phyloP scores from a whole-genome alignment of 208 protist genomes.

The Spongospora subterranea region DNA sequence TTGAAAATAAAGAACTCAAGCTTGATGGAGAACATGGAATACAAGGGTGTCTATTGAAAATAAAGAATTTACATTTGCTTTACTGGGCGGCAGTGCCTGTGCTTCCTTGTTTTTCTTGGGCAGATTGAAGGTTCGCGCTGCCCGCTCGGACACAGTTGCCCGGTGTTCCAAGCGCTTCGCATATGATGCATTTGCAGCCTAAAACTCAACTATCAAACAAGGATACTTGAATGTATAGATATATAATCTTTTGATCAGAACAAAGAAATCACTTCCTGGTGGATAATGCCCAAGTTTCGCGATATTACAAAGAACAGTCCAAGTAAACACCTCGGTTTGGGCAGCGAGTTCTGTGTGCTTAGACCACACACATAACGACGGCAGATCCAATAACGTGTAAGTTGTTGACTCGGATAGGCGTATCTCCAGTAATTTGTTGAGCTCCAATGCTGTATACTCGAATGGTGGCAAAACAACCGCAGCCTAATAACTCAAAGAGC shows the following conservation, averaged over 20 bases:
- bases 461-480: too few species aligned
- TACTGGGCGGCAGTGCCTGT: constrained; percentile 75
- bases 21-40: too few species aligned
- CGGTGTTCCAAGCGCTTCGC: background rate
- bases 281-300: too few species aligned
- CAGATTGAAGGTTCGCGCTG: constrained; percentile 81
- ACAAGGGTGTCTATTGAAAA: background rate
- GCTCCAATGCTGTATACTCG: background rate
- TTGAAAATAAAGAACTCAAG: too few species aligned
- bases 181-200: background rate
- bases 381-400: background rate
- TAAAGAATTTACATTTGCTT: constrained; percentile 70
- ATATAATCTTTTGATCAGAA: too few species aligned
- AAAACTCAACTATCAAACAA: background rate
- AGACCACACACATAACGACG: constrained; percentile 15
- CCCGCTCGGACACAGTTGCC: constrained; percentile 77
- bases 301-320: too few species aligned
- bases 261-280: too few species aligned
- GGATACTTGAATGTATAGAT: too few species aligned
- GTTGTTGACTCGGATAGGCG: constrained; percentile 13
- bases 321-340: constrained; percentile 41
- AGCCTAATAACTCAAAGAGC: too few species aligned
- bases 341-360: constrained; percentile 36
- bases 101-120: constrained; percentile 85
- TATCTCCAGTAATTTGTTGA: constrained; percentile 25